Percentiles rank a stretch among this genome's conserved stretches.
phyloP scores from a whole-genome alignment of 306 rosid species.

The Leucaena leucocephala region DNA sequence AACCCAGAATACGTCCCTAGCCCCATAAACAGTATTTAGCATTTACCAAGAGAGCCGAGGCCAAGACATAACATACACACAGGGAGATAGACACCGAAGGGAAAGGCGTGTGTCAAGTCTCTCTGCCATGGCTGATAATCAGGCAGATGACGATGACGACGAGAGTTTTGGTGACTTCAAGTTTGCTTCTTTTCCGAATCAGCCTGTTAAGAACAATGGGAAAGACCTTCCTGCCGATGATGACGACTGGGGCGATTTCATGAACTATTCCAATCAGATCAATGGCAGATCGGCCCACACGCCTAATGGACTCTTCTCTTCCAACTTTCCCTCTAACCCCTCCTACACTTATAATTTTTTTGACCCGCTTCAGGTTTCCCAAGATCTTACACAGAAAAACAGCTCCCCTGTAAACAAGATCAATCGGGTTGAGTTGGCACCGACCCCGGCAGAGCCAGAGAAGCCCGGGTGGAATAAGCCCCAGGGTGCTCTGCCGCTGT shows the following conservation, averaged over 20 bases:
- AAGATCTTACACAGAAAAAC: conserved; percentile 4
- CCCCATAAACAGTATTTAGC: conserved; percentile 29
- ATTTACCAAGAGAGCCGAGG: conserved; percentile 10
- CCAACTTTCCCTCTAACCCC: conserved; percentile 26
- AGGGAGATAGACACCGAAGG: background rate
- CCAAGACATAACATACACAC: conserved; percentile 15
- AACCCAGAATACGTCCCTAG: background rate
- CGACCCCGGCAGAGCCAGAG: conserved; percentile 21
- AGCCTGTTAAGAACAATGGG: conserved; percentile 18
- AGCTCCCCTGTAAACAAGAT: conserved; percentile 23
- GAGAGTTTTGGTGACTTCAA: conserved; percentile 79
- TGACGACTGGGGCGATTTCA: conserved; percentile 72
- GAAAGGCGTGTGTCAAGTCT: conserved; percentile 19
- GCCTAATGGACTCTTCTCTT: conserved; percentile 29
- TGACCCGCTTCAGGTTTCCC: conserved; percentile 29
- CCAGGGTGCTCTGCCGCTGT: conserved; percentile 79
- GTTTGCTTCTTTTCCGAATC: conserved; percentile 47
- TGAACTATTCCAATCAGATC: conserved; percentile 57
- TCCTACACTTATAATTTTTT: conserved; percentile 23
- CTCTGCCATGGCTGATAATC: conserved; percentile 70
- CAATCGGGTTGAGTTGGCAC: conserved; percentile 24
- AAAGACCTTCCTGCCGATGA: conserved; percentile 37
- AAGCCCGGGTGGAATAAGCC: conserved; percentile 50
- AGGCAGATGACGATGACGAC: conserved; percentile 67
- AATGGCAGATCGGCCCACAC: conserved; percentile 26